Conservation (phyloP, 2,329 filamentous ascomycete species). For the Fusarium stilboides region DNA sequence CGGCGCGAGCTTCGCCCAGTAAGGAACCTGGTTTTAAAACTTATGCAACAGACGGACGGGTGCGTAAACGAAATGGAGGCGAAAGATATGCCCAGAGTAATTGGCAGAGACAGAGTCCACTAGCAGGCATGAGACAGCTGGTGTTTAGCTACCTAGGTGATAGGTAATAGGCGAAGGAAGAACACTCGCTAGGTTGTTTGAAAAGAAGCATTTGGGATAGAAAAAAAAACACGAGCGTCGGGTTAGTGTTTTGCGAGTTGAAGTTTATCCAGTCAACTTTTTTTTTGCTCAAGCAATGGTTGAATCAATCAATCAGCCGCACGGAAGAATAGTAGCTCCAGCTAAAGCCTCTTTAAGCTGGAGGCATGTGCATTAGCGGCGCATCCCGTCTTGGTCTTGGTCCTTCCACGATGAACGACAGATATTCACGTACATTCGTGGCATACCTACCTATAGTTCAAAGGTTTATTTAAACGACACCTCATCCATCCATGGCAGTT, state of each 20-base stretch:
- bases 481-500: constrained; percentile 22
- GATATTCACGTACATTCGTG: background rate
- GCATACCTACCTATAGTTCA: constrained; percentile 14
- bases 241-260: background rate
- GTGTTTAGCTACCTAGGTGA: constrained; percentile 1
- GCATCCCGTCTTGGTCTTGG: constrained; percentile 25
- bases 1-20: constrained; percentile 34
- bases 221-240: background rate
- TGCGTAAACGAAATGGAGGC: constrained; percentile 36
- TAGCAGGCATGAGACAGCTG: constrained; percentile 17
- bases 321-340: constrained; percentile 47
- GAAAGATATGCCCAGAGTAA: constrained; percentile 17
- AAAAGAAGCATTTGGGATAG: constrained; percentile 3
- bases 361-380: constrained; percentile 38
- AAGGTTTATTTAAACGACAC: constrained; percentile 6
- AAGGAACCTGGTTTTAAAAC: constrained; percentile 17
- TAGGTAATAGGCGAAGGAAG: background rate
- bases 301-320: constrained; percentile 31
- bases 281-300: constrained; percentile 20
- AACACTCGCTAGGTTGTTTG: constrained; percentile 18
- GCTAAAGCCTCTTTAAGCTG: constrained; percentile 33
- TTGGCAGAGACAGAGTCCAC: constrained; percentile 7
- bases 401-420: constrained; percentile 13
- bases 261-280: constrained; percentile 6
- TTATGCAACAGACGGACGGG: constrained; percentile 31